Evolutionary conservation across 805 yeast species (phyloP).

Genomic region (Ogataea glucozyma): DNA sequence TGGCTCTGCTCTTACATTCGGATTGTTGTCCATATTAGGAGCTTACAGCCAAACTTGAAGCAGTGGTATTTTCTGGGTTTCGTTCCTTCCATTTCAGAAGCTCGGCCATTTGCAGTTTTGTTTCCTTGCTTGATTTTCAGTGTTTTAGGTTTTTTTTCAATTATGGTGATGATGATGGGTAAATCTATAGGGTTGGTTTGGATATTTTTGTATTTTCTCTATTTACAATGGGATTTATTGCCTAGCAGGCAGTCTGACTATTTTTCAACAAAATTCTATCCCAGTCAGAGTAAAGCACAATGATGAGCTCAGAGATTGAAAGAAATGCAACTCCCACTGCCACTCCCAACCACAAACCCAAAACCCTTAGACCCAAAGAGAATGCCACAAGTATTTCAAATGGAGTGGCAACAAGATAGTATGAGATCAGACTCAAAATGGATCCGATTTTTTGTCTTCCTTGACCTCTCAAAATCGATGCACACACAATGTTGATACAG

Average conservation of each 20-base stretch:
- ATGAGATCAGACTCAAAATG: constrained; percentile 44
- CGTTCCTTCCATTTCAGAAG: too few relatives aligned
- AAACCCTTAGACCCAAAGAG: constrained; percentile 38
- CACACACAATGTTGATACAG: constrained; percentile 45
- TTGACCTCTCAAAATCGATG: constrained; percentile 54
- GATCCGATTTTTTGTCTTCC: constrained; percentile 58
- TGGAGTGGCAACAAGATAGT: constrained; percentile 52
- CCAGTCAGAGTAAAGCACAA: constrained; percentile 54
- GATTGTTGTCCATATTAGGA: constrained; percentile 30
- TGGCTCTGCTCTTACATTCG: constrained; percentile 25
- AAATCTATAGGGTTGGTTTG: not conserved
- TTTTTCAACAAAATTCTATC: constrained; percentile 43
- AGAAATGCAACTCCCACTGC: constrained; percentile 43
- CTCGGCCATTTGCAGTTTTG: too few relatives aligned
- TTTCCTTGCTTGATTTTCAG: not conserved
- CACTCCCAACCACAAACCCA: constrained; percentile 52
- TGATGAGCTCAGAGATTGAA: constrained; percentile 42
- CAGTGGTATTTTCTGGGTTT: not conserved
- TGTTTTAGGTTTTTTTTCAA: not conserved
- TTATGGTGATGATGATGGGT: not conserved
- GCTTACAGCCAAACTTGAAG: constrained; percentile 14
- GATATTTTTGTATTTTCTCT: not conserved
- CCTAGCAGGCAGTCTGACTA: constrained; percentile 18
- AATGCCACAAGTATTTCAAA: constrained; percentile 47
- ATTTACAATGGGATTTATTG: not conserved